These are phyloP conservation scores for Lasiodiplodia hormozganensis DNA, from an alignment of 2,329 filamentous ascomycete genomes.

Conservation along the genomic window DNA sequence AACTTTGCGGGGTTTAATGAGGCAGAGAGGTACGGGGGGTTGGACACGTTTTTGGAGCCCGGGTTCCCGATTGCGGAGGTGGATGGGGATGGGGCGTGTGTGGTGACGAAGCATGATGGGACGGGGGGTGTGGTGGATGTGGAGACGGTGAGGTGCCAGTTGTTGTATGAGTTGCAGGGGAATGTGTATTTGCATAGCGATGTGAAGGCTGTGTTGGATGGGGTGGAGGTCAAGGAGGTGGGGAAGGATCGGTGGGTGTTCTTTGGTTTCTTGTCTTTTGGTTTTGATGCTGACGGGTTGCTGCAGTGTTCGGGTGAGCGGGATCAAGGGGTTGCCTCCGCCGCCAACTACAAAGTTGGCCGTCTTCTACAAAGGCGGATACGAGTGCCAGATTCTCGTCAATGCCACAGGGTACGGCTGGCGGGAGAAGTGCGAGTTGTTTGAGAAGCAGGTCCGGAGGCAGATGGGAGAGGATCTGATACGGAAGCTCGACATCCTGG, in stretches of 20 bases:
- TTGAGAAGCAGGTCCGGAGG: slow-evolving; percentile 27
- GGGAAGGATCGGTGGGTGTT: slow-evolving; percentile 37
- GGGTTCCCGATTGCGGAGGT: slow-evolving; percentile 60
- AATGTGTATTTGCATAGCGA: slow-evolving; percentile 55
- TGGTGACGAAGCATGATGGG: slow-evolving; percentile 56
- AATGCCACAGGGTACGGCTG: slow-evolving; percentile 39
- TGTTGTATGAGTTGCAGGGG: slow-evolving; percentile 57
- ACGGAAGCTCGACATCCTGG: slow-evolving; percentile 12
- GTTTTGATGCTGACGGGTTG: slow-evolving; percentile 10
- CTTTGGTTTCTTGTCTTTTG: background rate
- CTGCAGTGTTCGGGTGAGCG: slow-evolving; percentile 42
- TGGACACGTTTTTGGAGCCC: slow-evolving; percentile 53
- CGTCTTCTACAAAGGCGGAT: slow-evolving; percentile 49
- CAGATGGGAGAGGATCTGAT: slow-evolving; percentile 24
- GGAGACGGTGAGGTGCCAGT: slow-evolving; percentile 48
- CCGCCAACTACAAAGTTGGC: slow-evolving; percentile 51
- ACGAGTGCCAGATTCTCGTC: slow-evolving; percentile 47
- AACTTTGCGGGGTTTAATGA: slow-evolving; percentile 62
- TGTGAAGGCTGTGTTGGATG: slow-evolving; percentile 50
- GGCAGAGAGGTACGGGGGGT: slow-evolving; percentile 40
- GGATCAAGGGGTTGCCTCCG: slow-evolving; percentile 48
- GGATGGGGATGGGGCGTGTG: slow-evolving; percentile 51
- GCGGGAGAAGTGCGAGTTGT: slow-evolving; percentile 15
- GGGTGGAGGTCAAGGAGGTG: slow-evolving; percentile 42
- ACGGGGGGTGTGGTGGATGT: slow-evolving; percentile 41